phyloP scores from a whole-genome alignment of 2,329 filamentous ascomycete species.

The Curvularia sp. region DNA sequence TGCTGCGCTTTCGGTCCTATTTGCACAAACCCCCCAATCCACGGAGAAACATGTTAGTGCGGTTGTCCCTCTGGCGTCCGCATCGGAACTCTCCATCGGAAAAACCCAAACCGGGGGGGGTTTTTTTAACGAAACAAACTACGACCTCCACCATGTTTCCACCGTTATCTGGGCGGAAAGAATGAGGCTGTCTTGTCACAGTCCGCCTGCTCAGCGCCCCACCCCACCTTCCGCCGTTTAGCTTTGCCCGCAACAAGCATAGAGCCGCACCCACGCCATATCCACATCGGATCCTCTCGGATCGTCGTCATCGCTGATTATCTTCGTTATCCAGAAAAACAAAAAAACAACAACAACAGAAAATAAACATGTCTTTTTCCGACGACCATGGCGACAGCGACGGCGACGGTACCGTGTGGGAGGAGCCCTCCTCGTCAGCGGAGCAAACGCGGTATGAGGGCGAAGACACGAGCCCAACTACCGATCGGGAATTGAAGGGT shows the following conservation, averaged over 20 bases:
- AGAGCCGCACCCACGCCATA: not conserved
- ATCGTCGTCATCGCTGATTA: conserved; percentile 5
- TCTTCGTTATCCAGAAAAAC: not conserved
- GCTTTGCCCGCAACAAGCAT: conserved; percentile 6
- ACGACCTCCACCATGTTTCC: not conserved
- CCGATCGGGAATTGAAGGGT: conserved; percentile 77
- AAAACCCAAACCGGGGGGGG: not conserved
- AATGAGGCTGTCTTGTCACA: not conserved
- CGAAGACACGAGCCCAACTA: conserved; percentile 72
- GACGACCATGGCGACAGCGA: conserved; percentile 12
- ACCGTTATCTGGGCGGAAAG: not conserved
- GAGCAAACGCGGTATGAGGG: conserved; percentile 30
- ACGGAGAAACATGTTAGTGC: not conserved
- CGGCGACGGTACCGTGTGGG: conserved; percentile 14
- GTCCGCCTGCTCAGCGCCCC: not conserved
- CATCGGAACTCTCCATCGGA: not conserved
- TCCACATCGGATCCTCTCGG: conserved; percentile 6
- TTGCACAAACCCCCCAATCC: not conserved
- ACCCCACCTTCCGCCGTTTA: not conserved
- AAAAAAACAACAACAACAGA: not conserved
- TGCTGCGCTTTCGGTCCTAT: not conserved
- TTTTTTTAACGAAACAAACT: not conserved
- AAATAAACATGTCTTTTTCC: conserved; percentile 22
- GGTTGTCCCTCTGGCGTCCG: too few species aligned
- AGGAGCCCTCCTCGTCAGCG: not conserved